These are phyloP conservation scores for Petunia secreta DNA, from an alignment of 257 asterid genomes.

Conservation along the genomic window DNA sequence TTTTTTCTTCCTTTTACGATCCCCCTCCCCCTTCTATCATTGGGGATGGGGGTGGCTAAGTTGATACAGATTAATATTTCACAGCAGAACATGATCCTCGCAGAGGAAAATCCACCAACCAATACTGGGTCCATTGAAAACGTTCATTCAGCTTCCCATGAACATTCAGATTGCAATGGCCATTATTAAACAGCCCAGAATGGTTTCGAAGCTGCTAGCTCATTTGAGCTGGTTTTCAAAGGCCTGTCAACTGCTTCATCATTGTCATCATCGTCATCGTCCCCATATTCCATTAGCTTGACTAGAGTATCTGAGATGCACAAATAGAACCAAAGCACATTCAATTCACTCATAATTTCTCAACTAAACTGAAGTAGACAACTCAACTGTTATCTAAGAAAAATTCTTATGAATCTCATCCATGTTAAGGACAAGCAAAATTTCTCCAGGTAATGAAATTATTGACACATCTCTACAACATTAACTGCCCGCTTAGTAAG, in stretches of 20 bases:
- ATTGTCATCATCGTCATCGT: conserved; percentile 65
- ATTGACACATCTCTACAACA: not conserved
- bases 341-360: not conserved
- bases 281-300: conserved; percentile 94
- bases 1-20: too few relatives aligned
- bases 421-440: not conserved
- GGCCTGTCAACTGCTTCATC: conserved; percentile 34
- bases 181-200: conserved; percentile 67
- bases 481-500: not conserved
- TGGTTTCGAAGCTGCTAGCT: conserved; percentile 55
- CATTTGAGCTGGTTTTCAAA: conserved; percentile 37
- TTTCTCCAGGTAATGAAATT: not conserved
- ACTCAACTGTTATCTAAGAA: not conserved
- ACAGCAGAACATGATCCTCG: not conserved
- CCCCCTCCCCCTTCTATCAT: too few relatives aligned
- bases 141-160: not conserved
- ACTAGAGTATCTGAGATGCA: conserved; percentile 67
- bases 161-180: conserved; percentile 1
- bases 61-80: not conserved
- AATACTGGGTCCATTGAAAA: not conserved
- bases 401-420: not conserved
- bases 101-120: not conserved
- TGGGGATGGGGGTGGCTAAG: not conserved
- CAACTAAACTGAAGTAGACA: not conserved
- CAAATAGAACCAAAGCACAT: not conserved